Conservation (phyloP, 805 yeast genomes). For the Spathaspora girioi region DNA sequence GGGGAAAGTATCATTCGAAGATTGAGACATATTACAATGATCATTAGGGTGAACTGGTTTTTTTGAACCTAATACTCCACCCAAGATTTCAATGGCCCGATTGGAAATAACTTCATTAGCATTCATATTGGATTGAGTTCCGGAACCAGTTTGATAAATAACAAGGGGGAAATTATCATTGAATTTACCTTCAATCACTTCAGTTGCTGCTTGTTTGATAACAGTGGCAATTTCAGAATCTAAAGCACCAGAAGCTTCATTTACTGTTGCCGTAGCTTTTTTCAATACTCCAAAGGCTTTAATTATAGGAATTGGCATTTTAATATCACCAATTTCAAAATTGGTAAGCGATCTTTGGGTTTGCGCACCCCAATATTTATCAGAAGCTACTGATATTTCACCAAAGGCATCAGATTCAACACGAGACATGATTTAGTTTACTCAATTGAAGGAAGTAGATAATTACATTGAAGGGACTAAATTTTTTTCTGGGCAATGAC, state of each 20-base stretch:
- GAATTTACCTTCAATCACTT: slow-evolving; percentile 36
- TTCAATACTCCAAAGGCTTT: slow-evolving; percentile 35
- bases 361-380: slow-evolving; percentile 39
- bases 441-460: background rate
- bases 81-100: slow-evolving; percentile 37
- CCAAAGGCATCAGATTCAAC: slow-evolving; percentile 38
- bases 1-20: slow-evolving; percentile 38
- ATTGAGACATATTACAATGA: slow-evolving; percentile 38
- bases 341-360: slow-evolving; percentile 35
- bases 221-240: slow-evolving; percentile 30
- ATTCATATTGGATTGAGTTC: slow-evolving; percentile 39
- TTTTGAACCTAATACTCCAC: slow-evolving; percentile 34
- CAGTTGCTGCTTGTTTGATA: slow-evolving; percentile 34
- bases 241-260: slow-evolving; percentile 29
- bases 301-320: slow-evolving; percentile 34
- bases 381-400: slow-evolving; percentile 29
- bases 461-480: background rate
- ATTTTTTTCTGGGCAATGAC: background rate
- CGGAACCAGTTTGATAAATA: slow-evolving; percentile 39
- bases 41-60: slow-evolving; percentile 39
- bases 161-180: slow-evolving; percentile 39
- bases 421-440: slow-evolving; percentile 9
- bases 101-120: slow-evolving; percentile 39
- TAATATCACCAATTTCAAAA: slow-evolving; percentile 35
- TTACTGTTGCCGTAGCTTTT: slow-evolving; percentile 36